Evolutionary conservation across 1,139 yeast genomes (phyloP), one percentile per base, ranked within the genome.

Genomic region (Magnusiomyces paraingens): DNA sequence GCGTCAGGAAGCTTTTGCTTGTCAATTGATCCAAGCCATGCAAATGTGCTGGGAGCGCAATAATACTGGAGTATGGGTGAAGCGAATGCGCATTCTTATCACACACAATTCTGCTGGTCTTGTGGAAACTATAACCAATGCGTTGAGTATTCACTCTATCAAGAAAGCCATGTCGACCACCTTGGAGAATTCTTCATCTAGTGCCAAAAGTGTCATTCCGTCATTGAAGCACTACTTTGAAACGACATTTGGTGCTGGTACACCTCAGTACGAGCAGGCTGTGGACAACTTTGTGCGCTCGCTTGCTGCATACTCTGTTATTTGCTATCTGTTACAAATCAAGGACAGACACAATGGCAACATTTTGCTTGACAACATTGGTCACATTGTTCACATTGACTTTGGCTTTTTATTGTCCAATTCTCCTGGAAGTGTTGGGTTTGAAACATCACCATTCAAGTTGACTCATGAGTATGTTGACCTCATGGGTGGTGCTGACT

Each of bases 291-390:
- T 93, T 71, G 87, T 94, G 2, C 74, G 77, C 54, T 89, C 96
- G 47, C 75, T 93, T 52, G 98, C 97, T 0, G 83, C 93, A 0
- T 93, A 91, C 66, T 90, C 97, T 0, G 77, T 93, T 15, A 82
- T 93, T 45, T 90, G 96, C 66, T 93, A 93, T 64, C 72, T 91
- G 35, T 74, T 93, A 49, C 98, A 93, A 69, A 86, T 93, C 53
- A 93, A 93, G 64, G 99, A 93, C 68, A 79, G 99, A 58, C 99
- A 93, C 66, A 93, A 93, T 68, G 99, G 99, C 64, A 93, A 93
- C 68, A 91, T 93, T 50, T 84, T 93, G 86, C 72, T 93, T 17
- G 99, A 93, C 66, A 82, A 84, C 58, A 96, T 91, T 60, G 99
- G 99, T 0, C 98, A 93, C 66, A 85, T 93, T 14, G 84, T 90